Evolutionary conservation across 2,329 filamentous ascomycete species (phyloP).

Genomic region (Cordyceps militaris): DNA sequence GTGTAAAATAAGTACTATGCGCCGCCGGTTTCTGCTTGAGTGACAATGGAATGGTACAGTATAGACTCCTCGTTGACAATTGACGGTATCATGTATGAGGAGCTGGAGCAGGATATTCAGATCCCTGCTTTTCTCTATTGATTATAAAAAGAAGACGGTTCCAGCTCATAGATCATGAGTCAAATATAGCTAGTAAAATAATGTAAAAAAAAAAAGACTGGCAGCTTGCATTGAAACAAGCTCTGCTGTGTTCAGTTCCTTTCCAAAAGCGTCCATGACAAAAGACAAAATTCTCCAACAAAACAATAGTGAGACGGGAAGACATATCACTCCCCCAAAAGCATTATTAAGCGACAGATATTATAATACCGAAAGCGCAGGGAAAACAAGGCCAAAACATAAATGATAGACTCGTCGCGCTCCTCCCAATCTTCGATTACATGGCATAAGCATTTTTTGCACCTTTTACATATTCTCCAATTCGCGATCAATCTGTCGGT

Average conservation of each 20-base stretch:
- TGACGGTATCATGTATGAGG: too few species aligned
- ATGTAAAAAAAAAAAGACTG: neutral
- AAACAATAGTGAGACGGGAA: neutral
- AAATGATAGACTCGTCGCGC: conserved; percentile 1
- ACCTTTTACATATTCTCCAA: conserved; percentile 75
- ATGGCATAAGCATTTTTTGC: neutral
- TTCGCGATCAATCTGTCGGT: conserved; percentile 87
- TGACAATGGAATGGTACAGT: too few species aligned
- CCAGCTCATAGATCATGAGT: conserved; percentile 1
- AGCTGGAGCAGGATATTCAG: too few species aligned
- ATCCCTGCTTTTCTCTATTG: neutral
- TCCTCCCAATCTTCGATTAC: neutral
- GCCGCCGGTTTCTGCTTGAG: too few species aligned
- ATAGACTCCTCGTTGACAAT: too few species aligned
- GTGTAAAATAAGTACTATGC: too few species aligned
- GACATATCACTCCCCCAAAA: neutral
- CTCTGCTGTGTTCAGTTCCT: neutral
- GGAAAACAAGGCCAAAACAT: neutral
- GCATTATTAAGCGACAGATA: conserved; percentile 1
- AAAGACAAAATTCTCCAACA: neutral
- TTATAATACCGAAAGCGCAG: neutral
- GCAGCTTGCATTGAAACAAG: neutral
- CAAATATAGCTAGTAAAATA: neutral
- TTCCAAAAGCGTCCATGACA: neutral
- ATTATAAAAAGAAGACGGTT: neutral